Percentiles rank a stretch among this genome's conserved stretches.
phyloP scores from a whole-genome alignment of 495 filamentous ascomycete genomes.

The Durotheca rogersii region DNA sequence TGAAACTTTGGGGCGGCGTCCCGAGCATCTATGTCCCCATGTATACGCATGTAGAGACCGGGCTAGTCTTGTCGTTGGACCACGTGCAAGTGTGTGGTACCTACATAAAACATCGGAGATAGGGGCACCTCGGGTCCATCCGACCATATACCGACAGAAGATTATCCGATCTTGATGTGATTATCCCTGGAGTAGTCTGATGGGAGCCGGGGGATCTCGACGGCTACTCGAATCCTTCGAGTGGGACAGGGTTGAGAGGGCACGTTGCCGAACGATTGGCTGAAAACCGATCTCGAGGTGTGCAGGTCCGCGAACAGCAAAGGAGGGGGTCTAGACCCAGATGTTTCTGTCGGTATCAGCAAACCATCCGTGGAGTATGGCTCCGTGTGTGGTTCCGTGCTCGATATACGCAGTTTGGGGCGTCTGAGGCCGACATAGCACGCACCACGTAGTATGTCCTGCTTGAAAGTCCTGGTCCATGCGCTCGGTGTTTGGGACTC shows the following conservation, averaged over 20 bases:
- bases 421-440: too few relatives aligned
- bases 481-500: constrained; percentile 6
- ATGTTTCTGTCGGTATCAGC: constrained; percentile 11
- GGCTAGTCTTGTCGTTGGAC: constrained; percentile 7
- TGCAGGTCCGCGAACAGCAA: constrained; percentile 15
- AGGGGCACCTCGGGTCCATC: too few relatives aligned
- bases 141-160: not conserved
- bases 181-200: constrained; percentile 11
- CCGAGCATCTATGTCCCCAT: too few relatives aligned
- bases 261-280: constrained; percentile 39
- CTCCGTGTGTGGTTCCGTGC: constrained; percentile 19
- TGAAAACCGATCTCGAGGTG: constrained; percentile 19
- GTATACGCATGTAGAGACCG: too few relatives aligned
- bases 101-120: too few relatives aligned
- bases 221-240: constrained; percentile 6
- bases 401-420: too few relatives aligned
- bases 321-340: constrained; percentile 19
- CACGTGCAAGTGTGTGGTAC: constrained; percentile 13
- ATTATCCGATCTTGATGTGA: constrained; percentile 6
- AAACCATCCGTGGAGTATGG: constrained; percentile 14
- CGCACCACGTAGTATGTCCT: constrained; percentile 4
- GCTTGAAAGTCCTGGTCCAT: constrained; percentile 10
- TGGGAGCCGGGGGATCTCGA: constrained; percentile 2
- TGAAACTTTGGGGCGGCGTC: constrained; percentile 2
- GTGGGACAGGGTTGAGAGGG: constrained; percentile 8